Conservation (phyloP, 495 filamentous ascomycete species). For the Cryomyces minteri region DNA sequence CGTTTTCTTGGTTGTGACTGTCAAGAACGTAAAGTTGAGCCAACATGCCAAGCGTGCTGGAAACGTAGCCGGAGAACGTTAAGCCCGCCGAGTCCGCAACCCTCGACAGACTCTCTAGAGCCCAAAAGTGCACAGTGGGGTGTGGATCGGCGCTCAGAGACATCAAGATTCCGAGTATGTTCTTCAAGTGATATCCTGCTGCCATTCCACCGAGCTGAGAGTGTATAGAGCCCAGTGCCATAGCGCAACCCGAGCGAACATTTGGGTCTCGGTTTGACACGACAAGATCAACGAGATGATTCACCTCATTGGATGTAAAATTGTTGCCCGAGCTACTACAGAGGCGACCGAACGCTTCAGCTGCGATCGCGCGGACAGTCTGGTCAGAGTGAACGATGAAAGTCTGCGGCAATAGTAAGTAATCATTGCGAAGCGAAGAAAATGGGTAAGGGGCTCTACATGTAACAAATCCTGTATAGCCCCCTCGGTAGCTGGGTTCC, state of each 20-base stretch:
- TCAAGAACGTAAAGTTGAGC: slow-evolving; percentile 83
- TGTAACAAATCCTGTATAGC: slow-evolving; percentile 68
- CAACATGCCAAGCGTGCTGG: slow-evolving; percentile 79
- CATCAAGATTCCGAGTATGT: slow-evolving; percentile 86
- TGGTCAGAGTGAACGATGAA: slow-evolving; percentile 71
- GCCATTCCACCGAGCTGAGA: slow-evolving; percentile 95
- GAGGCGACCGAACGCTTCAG: slow-evolving; percentile 73
- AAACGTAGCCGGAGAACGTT: slow-evolving; percentile 77
- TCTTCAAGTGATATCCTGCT: slow-evolving; percentile 90
- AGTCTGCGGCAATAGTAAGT: slow-evolving; percentile 21
- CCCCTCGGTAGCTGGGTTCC: slow-evolving; percentile 61
- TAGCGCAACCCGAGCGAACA: slow-evolving; percentile 81
- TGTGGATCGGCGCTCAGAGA: slow-evolving; percentile 93
- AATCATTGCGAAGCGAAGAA: neutral
- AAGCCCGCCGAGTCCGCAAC: slow-evolving; percentile 87
- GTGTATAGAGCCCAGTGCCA: slow-evolving; percentile 86
- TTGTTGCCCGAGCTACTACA: slow-evolving; percentile 77
- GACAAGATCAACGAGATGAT: slow-evolving; percentile 82
- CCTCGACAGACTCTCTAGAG: slow-evolving; percentile 68
- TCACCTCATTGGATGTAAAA: slow-evolving; percentile 78
- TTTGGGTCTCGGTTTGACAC: slow-evolving; percentile 85
- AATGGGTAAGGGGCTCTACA: slow-evolving; percentile 18
- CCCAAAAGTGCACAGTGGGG: slow-evolving; percentile 90
- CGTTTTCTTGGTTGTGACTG: slow-evolving; percentile 73
- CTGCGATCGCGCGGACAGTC: slow-evolving; percentile 68